These are phyloP conservation scores for Aspergillus calidoustus DNA, from an alignment of 2,329 filamentous ascomycete species.

Conservation along the genomic window DNA sequence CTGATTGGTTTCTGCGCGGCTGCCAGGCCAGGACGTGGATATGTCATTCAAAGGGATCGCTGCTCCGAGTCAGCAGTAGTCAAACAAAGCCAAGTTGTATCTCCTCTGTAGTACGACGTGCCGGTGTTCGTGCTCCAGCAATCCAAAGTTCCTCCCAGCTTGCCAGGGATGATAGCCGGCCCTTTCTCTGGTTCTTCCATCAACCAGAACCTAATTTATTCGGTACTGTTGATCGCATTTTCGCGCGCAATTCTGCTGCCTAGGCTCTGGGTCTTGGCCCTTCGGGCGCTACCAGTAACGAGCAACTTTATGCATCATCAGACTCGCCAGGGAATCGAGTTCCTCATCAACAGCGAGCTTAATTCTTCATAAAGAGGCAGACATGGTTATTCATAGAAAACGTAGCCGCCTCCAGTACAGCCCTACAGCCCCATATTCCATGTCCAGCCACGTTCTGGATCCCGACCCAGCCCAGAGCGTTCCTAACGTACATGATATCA, in stretches of 20 bases:
- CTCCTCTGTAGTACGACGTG: too few relatives aligned
- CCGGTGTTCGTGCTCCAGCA: background rate
- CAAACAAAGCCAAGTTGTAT: background rate
- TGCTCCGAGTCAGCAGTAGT: background rate
- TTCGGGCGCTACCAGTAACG: conserved; percentile 1
- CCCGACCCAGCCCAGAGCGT: background rate
- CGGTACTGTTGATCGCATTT: conserved; percentile 10
- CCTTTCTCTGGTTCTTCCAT: conserved; percentile 1
- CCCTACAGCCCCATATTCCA: conserved; percentile 13
- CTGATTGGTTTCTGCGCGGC: conserved; percentile 5
- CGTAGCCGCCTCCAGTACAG: background rate
- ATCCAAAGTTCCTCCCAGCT: background rate
- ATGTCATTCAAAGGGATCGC: conserved; percentile 7
- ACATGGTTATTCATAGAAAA: background rate
- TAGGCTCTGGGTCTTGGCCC: background rate
- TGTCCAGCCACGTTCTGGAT: conserved; percentile 9
- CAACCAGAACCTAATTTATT: conserved; percentile 2
- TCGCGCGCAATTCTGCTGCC: conserved; percentile 10
- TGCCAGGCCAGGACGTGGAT: conserved; percentile 1
- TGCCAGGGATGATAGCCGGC: background rate
- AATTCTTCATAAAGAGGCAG: background rate
- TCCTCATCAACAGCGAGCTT: background rate
- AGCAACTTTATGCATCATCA: conserved; percentile 9
- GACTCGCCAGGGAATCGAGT: background rate
- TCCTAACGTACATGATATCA: conserved; percentile 7